Evolutionary conservation across 140 eudicot species (phyloP).

Genomic region (Bidens hawaiensis): DNA sequence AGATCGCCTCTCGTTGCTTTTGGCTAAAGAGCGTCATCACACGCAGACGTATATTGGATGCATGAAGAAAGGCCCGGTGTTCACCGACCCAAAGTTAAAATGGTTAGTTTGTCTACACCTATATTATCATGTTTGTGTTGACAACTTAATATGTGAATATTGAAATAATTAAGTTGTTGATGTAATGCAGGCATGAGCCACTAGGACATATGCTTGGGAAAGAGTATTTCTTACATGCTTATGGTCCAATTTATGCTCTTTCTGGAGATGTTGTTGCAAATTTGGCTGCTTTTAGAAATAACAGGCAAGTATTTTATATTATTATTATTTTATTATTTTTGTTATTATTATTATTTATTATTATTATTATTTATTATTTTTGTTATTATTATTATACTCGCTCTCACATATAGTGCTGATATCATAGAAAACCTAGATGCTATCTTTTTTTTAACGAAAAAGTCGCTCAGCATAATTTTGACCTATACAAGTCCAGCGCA

Average conservation of each 20-base stretch:
- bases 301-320: slow-evolving; percentile 48
- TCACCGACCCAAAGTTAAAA: slow-evolving; percentile 90
- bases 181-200: slow-evolving; percentile 78
- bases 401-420: no score
- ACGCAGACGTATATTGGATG: slow-evolving; percentile 90
- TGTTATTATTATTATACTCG: no score
- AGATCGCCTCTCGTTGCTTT: slow-evolving; percentile 90
- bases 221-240: slow-evolving; percentile 97
- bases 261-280: slow-evolving; percentile 87
- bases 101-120: slow-evolving; percentile 45
- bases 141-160: background rate
- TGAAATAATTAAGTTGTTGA: background rate
- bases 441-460: no score
- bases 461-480: no score
- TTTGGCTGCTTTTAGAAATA: slow-evolving; percentile 73
- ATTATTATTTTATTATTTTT: background rate
- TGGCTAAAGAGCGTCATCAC: slow-evolving; percentile 84
- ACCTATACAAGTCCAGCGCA: no score
- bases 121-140: no score
- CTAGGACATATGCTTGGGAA: slow-evolving; percentile 68
- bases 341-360: no score
- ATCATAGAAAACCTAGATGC: no score
- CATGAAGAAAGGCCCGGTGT: slow-evolving; percentile 98
- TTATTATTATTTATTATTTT: no score
- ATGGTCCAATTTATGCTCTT: slow-evolving; percentile 95